Conservation (phyloP, 1,284 basidiomycete genomes). For the Cryptococcus floricola region DNA sequence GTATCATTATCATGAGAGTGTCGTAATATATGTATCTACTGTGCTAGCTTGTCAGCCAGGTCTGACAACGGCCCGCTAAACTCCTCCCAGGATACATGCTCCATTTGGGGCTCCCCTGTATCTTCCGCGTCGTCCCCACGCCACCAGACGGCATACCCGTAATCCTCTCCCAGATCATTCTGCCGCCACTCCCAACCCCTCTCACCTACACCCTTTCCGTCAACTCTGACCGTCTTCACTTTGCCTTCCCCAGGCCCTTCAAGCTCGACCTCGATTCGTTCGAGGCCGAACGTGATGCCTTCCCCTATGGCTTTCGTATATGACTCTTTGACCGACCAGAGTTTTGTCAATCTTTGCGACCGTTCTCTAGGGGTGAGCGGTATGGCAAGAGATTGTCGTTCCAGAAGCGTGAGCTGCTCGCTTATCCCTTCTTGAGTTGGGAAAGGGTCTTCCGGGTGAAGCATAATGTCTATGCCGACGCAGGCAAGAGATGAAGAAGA, state of each 20-base stretch:
- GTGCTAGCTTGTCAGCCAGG: not conserved
- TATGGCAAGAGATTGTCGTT: slow-evolving; percentile 18
- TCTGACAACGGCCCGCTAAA: slow-evolving; percentile 17
- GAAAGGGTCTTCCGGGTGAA: slow-evolving; percentile 22
- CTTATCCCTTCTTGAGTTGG: slow-evolving; percentile 16
- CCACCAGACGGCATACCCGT: slow-evolving; percentile 34
- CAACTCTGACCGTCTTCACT: slow-evolving; percentile 23
- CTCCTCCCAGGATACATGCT: slow-evolving; percentile 24
- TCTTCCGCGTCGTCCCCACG: slow-evolving; percentile 18
- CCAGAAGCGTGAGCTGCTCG: slow-evolving; percentile 26
- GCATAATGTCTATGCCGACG: slow-evolving; percentile 43
- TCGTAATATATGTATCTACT: not conserved
- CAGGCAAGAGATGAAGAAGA: slow-evolving; percentile 6
- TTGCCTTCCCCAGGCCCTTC: slow-evolving; percentile 1
- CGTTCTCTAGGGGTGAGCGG: slow-evolving; percentile 12
- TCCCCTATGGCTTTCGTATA: slow-evolving; percentile 44
- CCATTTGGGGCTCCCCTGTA: slow-evolving; percentile 3
- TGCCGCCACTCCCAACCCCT: slow-evolving; percentile 29
- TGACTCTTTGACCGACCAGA: slow-evolving; percentile 44
- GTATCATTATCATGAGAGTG: not conserved
- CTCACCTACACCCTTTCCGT: slow-evolving; percentile 26
- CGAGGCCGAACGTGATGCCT: slow-evolving; percentile 40
- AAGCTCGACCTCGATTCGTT: slow-evolving; percentile 35
- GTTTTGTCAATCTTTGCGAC: slow-evolving; percentile 24
- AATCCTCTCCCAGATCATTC: slow-evolving; percentile 20